Evolutionary conservation across 164 flowering plant species (phyloP).

Genomic region (Vitis riparia): DNA sequence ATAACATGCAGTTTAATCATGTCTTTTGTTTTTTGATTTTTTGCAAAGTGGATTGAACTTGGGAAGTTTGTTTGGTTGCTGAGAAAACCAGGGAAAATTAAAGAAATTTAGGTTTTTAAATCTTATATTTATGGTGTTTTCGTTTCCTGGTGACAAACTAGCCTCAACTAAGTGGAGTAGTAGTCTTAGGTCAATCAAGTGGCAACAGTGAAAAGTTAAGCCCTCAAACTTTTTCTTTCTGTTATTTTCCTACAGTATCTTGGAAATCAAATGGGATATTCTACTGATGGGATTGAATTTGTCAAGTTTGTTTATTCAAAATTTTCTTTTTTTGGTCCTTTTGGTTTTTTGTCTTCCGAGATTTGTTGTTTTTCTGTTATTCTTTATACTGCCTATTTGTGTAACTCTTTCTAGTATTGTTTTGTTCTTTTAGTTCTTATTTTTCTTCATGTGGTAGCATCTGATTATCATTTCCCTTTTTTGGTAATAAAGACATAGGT

Average conservation of each 20-base stretch:
- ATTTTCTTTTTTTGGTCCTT: too few species aligned
- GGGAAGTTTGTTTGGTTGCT: neutral
- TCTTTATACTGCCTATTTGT: neutral
- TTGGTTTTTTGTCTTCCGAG: neutral
- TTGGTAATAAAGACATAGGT: slow-evolving; percentile 53
- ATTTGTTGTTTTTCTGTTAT: neutral
- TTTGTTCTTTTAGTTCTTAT: neutral
- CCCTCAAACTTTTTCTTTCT: too few species aligned
- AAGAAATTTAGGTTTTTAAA: neutral
- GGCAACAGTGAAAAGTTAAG: too few species aligned
- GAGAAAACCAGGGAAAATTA: neutral
- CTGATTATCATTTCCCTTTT: slow-evolving; percentile 5
- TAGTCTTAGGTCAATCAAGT: too few species aligned
- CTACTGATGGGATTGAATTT: too few species aligned
- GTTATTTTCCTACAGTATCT: too few species aligned
- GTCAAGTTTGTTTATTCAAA: too few species aligned
- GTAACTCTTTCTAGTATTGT: neutral
- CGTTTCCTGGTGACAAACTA: neutral
- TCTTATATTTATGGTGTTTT: neutral
- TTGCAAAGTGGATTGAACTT: neutral
- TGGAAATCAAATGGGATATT: too few species aligned
- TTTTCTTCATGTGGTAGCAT: slow-evolving; percentile 1
- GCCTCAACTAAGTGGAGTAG: too few species aligned
- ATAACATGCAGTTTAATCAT: neutral
- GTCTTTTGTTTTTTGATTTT: neutral